These are phyloP conservation scores for Pezicula rhizophila DNA, from an alignment of 2,329 filamentous ascomycete genomes.

Conservation along the genomic window DNA sequence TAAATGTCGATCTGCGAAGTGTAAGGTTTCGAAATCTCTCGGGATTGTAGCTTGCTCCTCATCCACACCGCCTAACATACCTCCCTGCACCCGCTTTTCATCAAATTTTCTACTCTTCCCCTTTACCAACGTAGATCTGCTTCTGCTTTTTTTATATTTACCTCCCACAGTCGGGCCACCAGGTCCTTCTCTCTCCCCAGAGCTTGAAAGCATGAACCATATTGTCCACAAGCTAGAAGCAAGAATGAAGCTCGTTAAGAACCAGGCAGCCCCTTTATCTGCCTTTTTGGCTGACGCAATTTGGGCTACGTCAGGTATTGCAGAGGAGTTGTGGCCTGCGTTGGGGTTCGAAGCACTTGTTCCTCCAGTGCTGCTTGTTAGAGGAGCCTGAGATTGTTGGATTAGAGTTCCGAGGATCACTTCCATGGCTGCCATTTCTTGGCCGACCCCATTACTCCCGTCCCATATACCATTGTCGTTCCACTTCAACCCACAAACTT, in stretches of 20 bases:
- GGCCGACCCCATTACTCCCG: conserved; percentile 55
- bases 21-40: too few relatives aligned
- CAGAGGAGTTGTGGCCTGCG: conserved; percentile 17
- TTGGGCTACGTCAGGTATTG: not conserved
- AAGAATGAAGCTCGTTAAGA: conserved; percentile 30
- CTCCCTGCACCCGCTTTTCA: not conserved
- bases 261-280: conserved; percentile 35
- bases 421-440: conserved; percentile 66
- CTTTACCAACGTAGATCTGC: not conserved
- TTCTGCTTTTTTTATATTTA: not conserved
- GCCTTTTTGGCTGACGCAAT: conserved; percentile 23
- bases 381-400: conserved; percentile 31
- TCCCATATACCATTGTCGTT: conserved; percentile 49
- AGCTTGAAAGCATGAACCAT: conserved; percentile 9
- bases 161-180: conserved; percentile 3
- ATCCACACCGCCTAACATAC: not conserved
- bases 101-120: not conserved
- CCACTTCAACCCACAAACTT: conserved; percentile 57
- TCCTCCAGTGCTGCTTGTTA: conserved; percentile 48
- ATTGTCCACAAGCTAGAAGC: conserved; percentile 4
- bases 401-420: conserved; percentile 57
- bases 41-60: not conserved
- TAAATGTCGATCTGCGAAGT: too few relatives aligned
- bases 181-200: conserved; percentile 3
- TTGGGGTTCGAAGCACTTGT: conserved; percentile 39